Evolutionary conservation across 495 filamentous ascomycete species (phyloP), one percentile per base, ranked within the genome.

Genomic region (Opeltia flavorubescens): DNA sequence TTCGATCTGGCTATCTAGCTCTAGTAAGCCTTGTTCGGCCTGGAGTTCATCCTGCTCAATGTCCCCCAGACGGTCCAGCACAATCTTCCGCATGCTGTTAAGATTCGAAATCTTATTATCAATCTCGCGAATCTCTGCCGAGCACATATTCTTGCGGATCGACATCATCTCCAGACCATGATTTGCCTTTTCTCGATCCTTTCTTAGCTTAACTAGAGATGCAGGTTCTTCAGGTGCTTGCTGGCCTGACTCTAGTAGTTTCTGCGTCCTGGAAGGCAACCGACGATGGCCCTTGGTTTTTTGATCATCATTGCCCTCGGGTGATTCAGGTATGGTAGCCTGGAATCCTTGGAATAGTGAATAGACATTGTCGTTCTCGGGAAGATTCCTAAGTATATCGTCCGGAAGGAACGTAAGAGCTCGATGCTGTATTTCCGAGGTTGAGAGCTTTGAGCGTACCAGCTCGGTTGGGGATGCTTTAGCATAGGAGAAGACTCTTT

Each of bases 301-400:
- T 12, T 41, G 18, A 17, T 26, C 15, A 46, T 72, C 71, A 28
- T 79, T 75, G 38, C 59, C 64, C 31, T 71, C 65, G 34, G 76
- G 71, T 40, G 79, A 71, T 45, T 95, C 86, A 25, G 89, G 88
- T 47, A 94, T 66, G 43, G 80, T 84, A 26, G 89, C 93, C 65
- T 94, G 78, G 57, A 99, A 99, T 51, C 93, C 91, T 64, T 99
- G 83, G 61, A 99, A 95, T 5, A 99, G 69, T 9, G 87, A 95
- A 64, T 91, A 99, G 21, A 77, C 66, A 62, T 84, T 91, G 38
- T 78, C 77, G 53, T 79, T 75, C 50, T 93, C 86, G 53, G 91
- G 91, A 27, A 95, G 84, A 58, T 94, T 84, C 26, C 62, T 63
- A 26, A 99, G 77, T 49, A 99, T 76, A 40, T 95, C 88, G 62